Base-by-base conservation (phyloP, 441 rosid species). In the Manihot esculenta region DNA sequence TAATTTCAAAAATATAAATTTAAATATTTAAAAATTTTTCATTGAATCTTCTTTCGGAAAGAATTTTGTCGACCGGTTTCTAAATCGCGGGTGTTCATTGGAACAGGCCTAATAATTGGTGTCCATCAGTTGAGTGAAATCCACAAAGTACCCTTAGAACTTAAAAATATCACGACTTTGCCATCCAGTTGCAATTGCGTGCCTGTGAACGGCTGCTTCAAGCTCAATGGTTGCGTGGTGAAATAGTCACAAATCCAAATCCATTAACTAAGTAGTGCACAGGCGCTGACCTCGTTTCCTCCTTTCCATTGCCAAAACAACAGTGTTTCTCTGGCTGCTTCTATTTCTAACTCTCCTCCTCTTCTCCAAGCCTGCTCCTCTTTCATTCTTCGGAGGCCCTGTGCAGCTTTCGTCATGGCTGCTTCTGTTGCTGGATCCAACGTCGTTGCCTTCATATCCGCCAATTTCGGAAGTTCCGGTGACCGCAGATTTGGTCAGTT, bases 391-490 rank as follows among this genome's bases (percentile, higher is more conserved):
- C 79, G 72, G 56, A 70, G 73, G 30, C 72, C 71, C 48, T 71
- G 64, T 63, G 72, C 68, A 70, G 61, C 81, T 64, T 8, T 80
- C 3, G 71, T 50, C 41, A 87, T 86, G 90, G 92, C 97, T 65
- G 80, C 93, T 69, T 20, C 70, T 10, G 73, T 75, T 55, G 81
- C 89, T 47, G 90, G 81, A 76, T 78, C 96, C 60, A 81, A 57
- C 44, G 65, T 77, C 71, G 55, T 82, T 68, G 76, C 87, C 60
- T 70, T 86, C 69, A 71, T 71, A 74, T 76, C 84, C 2, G 50
- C 62, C 30, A 74, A 57, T 62, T 69, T 20, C 11, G 55, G 64
- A 50, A 38, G 56, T 21, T 74, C 74, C 24, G 56, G 80, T 35
- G 79, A 68, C 30, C 82, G 76, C 35, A 84, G 78, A 79, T 20